phyloP scores from a whole-genome alignment of 179 eudicot species.

The Vitellaria paradoxa region DNA sequence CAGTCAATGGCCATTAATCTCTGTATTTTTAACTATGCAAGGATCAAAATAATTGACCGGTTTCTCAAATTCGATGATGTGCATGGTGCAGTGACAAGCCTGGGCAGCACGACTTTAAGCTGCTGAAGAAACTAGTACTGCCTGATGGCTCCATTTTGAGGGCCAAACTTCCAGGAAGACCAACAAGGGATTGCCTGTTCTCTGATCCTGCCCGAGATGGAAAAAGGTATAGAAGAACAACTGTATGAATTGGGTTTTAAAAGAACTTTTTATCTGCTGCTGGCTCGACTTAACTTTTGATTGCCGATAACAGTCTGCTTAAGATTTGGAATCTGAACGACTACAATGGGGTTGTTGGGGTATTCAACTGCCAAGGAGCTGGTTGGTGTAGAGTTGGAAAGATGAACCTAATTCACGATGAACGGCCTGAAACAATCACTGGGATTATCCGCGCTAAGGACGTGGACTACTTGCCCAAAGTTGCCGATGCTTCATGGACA shows the following conservation, averaged over 20 bases:
- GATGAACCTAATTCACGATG: constrained; percentile 64
- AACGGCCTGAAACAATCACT: constrained; percentile 51
- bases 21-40: background rate
- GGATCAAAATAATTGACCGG: background rate
- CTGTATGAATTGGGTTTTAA: background rate
- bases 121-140: constrained; percentile 70
- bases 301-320: constrained; percentile 41
- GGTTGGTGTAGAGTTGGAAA: constrained; percentile 78
- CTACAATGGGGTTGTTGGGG: constrained; percentile 70
- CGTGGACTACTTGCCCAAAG: constrained; percentile 46
- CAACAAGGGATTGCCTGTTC: constrained; percentile 71
- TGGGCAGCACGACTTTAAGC: constrained; percentile 68
- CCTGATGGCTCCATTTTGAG: constrained; percentile 79
- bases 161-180: constrained; percentile 84
- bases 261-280: background rate
- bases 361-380: constrained; percentile 91
- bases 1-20: background rate
- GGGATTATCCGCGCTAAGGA: constrained; percentile 51
- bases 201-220: constrained; percentile 81
- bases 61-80: constrained; percentile 2
- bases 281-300: background rate
- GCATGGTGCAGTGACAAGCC: constrained; percentile 70
- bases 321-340: constrained; percentile 87
- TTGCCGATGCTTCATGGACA: constrained; percentile 48
- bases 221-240: constrained; percentile 43